Percentiles rank a stretch among this genome's conserved stretches.
Conservation (phyloP, 169 alveolate species). For the Cytauxzoon felis region DNA sequence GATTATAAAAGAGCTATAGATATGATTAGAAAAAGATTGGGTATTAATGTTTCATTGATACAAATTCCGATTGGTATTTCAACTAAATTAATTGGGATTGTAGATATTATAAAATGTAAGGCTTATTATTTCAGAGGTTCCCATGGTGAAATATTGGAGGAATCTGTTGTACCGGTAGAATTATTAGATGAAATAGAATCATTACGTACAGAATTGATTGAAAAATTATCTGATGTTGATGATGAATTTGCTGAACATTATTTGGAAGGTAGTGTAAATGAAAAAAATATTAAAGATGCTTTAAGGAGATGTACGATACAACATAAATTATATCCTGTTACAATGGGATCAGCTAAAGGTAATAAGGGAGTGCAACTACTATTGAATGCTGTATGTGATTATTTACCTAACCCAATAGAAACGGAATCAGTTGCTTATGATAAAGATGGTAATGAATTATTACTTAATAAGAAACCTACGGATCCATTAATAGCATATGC, state of each 20-base stretch:
- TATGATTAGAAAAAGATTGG: slow-evolving; percentile 83
- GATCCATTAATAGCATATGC: slow-evolving; percentile 89
- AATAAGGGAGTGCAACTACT: slow-evolving; percentile 91
- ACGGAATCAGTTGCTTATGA: slow-evolving; percentile 47
- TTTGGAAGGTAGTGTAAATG: slow-evolving; percentile 66
- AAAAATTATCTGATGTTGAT: slow-evolving; percentile 86
- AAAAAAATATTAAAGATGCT: slow-evolving; percentile 55
- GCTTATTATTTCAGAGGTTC: slow-evolving; percentile 86
- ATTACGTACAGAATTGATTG: slow-evolving; percentile 1
- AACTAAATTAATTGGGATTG: slow-evolving; percentile 84
- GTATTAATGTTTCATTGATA: slow-evolving; percentile 61
- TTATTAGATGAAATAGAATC: slow-evolving; percentile 3
- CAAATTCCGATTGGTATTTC: slow-evolving; percentile 87
- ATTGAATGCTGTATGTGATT: slow-evolving; percentile 89
- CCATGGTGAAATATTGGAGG: slow-evolving; percentile 75
- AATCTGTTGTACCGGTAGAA: slow-evolving; percentile 78
- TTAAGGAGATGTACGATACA: slow-evolving; percentile 75
- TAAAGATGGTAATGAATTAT: slow-evolving; percentile 31
- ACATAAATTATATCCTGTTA: slow-evolving; percentile 82
- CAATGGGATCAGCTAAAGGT: slow-evolving; percentile 93
- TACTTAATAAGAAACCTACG: slow-evolving; percentile 11
- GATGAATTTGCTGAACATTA: slow-evolving; percentile 88
- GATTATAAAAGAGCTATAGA: slow-evolving; percentile 84
- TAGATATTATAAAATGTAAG: slow-evolving; percentile 79
- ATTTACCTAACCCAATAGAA: slow-evolving; percentile 88